Evolutionary conservation across 352 stramenopile species (phyloP).

Genomic region (Phytophthora cryptogea): DNA sequence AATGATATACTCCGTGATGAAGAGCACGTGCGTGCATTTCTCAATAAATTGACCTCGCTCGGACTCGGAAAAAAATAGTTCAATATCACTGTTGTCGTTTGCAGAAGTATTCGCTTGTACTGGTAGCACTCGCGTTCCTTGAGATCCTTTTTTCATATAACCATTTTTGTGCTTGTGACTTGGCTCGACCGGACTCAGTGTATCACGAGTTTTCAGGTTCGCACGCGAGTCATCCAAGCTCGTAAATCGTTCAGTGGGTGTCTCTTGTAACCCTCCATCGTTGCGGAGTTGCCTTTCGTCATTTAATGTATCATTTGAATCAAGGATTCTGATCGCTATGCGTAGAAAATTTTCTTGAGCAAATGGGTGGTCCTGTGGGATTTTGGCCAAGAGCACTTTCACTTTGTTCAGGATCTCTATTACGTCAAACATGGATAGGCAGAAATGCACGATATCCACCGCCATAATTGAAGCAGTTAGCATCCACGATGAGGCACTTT

Average conservation of each 20-base stretch:
- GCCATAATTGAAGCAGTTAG: conserved; percentile 6
- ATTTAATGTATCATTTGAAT: neutral
- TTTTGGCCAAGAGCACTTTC: conserved; percentile 19
- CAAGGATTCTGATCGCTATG: conserved; percentile 6
- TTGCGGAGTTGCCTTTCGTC: neutral
- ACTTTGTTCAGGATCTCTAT: conserved; percentile 10
- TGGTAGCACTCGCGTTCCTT: neutral
- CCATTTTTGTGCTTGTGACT: neutral
- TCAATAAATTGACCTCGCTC: conserved; percentile 22
- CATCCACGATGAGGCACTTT: conserved; percentile 21
- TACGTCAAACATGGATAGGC: conserved; percentile 5
- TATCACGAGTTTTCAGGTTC: neutral
- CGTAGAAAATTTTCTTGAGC: conserved; percentile 23
- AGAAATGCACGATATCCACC: neutral
- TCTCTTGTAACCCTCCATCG: neutral
- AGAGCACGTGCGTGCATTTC: conserved; percentile 24
- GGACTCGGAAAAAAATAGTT: neutral
- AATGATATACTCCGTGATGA: conserved; percentile 39
- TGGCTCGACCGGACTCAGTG: neutral
- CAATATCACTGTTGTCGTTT: neutral
- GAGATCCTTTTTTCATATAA: too few species aligned
- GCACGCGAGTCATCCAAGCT: neutral
- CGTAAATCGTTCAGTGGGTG: neutral
- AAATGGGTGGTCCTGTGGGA: conserved; percentile 5
- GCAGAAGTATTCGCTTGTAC: neutral